These are phyloP conservation scores for Petunia hybrid DNA, from an alignment of 305 asterid genomes.

Conservation along the genomic window DNA sequence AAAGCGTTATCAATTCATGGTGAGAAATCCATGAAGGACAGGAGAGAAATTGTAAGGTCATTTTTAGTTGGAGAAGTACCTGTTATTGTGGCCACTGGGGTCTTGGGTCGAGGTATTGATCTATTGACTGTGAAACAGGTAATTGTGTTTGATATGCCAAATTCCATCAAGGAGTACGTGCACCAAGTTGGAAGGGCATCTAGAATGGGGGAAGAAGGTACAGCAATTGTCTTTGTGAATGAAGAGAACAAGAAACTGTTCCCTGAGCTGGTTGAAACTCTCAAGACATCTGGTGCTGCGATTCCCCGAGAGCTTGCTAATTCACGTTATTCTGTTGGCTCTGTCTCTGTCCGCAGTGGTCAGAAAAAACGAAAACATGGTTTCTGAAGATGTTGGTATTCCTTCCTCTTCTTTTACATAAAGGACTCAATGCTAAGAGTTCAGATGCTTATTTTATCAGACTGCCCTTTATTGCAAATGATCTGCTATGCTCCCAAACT, in stretches of 20 bases:
- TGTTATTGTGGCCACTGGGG: conserved; percentile 87
- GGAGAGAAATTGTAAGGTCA: conserved; percentile 73
- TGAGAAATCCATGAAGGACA: conserved; percentile 92
- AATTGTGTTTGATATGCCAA: conserved; percentile 91
- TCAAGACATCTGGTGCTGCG: conserved; percentile 76
- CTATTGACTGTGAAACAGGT: conserved; percentile 81
- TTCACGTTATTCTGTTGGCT: conserved; percentile 49
- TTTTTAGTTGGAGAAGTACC: conserved; percentile 80
- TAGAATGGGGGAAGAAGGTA: conserved; percentile 86
- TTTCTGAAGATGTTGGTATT: conserved; percentile 39
- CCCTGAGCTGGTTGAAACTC: conserved; percentile 64
- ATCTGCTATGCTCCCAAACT: conserved; percentile 10
- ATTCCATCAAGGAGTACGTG: conserved; percentile 84
- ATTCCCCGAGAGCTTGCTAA: conserved; percentile 80
- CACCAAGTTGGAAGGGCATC: conserved; percentile 97
- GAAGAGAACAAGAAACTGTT: conserved; percentile 83
- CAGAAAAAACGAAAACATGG: conserved; percentile 71
- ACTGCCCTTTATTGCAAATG: conserved; percentile 15
- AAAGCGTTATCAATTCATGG: conserved; percentile 85
- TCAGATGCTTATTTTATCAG: neutral
- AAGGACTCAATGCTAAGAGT: conserved; percentile 4
- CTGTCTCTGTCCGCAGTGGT: conserved; percentile 49
- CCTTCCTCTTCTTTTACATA: neutral
- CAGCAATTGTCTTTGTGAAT: conserved; percentile 72
- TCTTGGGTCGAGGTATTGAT: conserved; percentile 87